phyloP scores from a whole-genome alignment of 148 eudicot species.

The Hydrangea macrophylla region DNA sequence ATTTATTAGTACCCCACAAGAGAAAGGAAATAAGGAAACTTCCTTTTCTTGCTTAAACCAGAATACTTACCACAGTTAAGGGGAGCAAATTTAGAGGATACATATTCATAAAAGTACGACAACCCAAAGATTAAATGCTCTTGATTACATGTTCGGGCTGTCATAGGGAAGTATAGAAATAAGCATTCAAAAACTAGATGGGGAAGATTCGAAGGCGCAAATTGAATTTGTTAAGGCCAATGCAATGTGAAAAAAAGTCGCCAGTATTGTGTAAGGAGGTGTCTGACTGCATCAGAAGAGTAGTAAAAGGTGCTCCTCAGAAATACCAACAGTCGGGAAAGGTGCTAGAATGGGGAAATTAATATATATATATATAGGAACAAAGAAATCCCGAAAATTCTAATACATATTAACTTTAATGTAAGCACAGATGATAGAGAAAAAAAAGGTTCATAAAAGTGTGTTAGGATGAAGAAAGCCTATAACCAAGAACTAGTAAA shows the following conservation, averaged over 20 bases:
- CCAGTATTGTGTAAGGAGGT: not conserved
- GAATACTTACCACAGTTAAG: not conserved
- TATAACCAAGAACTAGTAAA: too few relatives aligned
- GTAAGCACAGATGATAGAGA: too few relatives aligned
- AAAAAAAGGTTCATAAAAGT: too few relatives aligned
- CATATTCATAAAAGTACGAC: not conserved
- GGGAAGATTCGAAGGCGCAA: not conserved
- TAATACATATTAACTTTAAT: too few relatives aligned
- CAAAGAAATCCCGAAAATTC: too few relatives aligned
- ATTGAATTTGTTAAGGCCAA: not conserved
- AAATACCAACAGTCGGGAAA: too few relatives aligned
- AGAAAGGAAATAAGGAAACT: not conserved
- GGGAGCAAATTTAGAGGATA: not conserved
- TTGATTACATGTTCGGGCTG: not conserved
- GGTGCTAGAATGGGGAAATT: too few relatives aligned
- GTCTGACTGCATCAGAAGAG: not conserved
- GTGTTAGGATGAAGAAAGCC: too few relatives aligned
- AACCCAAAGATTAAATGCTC: not conserved
- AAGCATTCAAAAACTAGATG: not conserved
- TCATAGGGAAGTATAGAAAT: not conserved
- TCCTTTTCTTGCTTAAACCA: not conserved
- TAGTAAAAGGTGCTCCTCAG: not conserved
- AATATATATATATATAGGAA: too few relatives aligned
- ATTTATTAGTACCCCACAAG: not conserved
- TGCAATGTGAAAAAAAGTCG: not conserved